Evolutionary conservation across 2,329 filamentous ascomycete species (phyloP).

Genomic region (Cladophialophora carrionii): DNA sequence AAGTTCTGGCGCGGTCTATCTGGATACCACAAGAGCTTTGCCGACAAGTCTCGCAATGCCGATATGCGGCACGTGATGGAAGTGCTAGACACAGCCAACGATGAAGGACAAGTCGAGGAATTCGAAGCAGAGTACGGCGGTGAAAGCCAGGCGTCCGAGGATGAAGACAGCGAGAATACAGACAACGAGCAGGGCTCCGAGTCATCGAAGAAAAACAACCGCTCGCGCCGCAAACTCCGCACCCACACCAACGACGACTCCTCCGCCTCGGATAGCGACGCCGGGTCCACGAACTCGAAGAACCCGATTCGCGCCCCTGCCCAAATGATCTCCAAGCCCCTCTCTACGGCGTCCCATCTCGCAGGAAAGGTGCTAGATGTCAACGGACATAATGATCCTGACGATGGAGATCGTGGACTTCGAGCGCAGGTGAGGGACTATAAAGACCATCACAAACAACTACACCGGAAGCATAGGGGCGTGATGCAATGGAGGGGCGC

Average conservation of each 20-base stretch:
- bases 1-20: slow-evolving; percentile 66
- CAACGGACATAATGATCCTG: slow-evolving; percentile 36
- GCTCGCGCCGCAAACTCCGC: slow-evolving; percentile 24
- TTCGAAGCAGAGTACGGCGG: slow-evolving; percentile 28
- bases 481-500: slow-evolving; percentile 73
- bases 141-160: slow-evolving; percentile 18
- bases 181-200: neutral
- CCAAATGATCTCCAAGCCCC: slow-evolving; percentile 24
- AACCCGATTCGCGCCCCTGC: slow-evolving; percentile 20
- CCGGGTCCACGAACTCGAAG: slow-evolving; percentile 15
- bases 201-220: slow-evolving; percentile 6
- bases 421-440: slow-evolving; percentile 62
- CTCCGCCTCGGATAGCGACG: slow-evolving; percentile 25
- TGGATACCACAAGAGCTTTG: slow-evolving; percentile 61
- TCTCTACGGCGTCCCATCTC: slow-evolving; percentile 13
- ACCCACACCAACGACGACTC: slow-evolving; percentile 33
- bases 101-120: slow-evolving; percentile 62
- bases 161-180: slow-evolving; percentile 19
- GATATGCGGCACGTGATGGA: slow-evolving; percentile 65
- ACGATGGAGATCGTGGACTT: slow-evolving; percentile 35
- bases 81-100: slow-evolving; percentile 63
- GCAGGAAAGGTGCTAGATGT: slow-evolving; percentile 28
- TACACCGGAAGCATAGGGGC: slow-evolving; percentile 69
- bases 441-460: slow-evolving; percentile 68
- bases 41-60: slow-evolving; percentile 55